A percentile compares a stretch with the other conserved stretches of the same genome.
Evolutionary conservation across 805 yeast genomes (phyloP).

Genomic region (Candida koratica): DNA sequence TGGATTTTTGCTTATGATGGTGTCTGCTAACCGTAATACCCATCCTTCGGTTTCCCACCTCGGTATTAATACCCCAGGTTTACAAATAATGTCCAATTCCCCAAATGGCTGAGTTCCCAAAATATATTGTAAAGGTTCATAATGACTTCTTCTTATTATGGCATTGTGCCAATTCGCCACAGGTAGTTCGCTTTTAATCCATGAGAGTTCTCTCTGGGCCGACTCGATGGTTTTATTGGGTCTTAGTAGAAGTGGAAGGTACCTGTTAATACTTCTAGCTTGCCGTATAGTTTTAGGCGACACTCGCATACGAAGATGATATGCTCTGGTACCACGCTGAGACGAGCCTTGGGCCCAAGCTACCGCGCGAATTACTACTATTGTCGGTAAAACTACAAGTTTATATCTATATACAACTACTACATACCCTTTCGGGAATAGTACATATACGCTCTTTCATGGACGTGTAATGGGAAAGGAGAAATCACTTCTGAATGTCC

Average conservation of each 20-base stretch:
- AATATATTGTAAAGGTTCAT: slow-evolving; percentile 79
- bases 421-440: slow-evolving; percentile 69
- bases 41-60: slow-evolving; percentile 96
- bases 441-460: slow-evolving; percentile 93
- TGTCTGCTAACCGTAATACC: slow-evolving; percentile 43
- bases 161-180: slow-evolving; percentile 47
- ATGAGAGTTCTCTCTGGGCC: slow-evolving; percentile 56
- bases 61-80: slow-evolving; percentile 73
- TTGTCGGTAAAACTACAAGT: too few relatives aligned
- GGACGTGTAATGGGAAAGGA: slow-evolving; percentile 77
- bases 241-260: slow-evolving; percentile 31
- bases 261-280: slow-evolving; percentile 24
- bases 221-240: slow-evolving; percentile 28
- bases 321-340: too few relatives aligned
- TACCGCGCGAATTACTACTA: too few relatives aligned
- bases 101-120: slow-evolving; percentile 89
- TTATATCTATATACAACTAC: slow-evolving; percentile 7
- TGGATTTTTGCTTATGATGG: slow-evolving; percentile 3
- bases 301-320: slow-evolving; percentile 25
- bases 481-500: slow-evolving; percentile 94
- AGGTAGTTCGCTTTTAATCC: slow-evolving; percentile 63
- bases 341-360: too few relatives aligned
- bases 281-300: slow-evolving; percentile 24
- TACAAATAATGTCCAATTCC: slow-evolving; percentile 53
- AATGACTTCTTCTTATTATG: slow-evolving; percentile 45